Evolutionary conservation across 2,329 filamentous ascomycete genomes (phyloP), one percentile per base, ranked within the genome.

Genomic region (Teratosphaeriaceae sp.): DNA sequence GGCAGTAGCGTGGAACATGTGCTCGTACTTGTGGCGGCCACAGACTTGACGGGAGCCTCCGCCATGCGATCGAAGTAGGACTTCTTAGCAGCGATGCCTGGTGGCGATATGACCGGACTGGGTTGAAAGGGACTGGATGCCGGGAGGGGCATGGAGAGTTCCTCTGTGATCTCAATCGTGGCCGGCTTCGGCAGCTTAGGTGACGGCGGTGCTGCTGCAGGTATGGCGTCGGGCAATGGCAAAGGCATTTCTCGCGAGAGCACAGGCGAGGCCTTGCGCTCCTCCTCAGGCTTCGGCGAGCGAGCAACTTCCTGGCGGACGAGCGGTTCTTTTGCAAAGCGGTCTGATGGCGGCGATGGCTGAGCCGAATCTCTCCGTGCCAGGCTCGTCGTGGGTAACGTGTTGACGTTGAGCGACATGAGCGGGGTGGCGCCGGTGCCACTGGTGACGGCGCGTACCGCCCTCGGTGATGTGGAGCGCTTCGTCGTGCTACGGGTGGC

Each of bases 391-490:
- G 22, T 50, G 3, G 52, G 47, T 9, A 58, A 42, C 5, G 47
- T 53, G 38, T 61, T 61, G 38, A 56, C 50, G 38, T 47, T 57
- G 21, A 60, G 50, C 16, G 55, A 48, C 34, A 56, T 51, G 5
- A 61, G 48, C 11, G 57, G 54, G 1, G 54, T 57, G n/a, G 48
- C 43, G 8, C 44, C 45, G 4, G 51, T 56, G n/a, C 51, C 53
- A 26, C 50, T 52, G 7, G 52, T 55, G 13, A 56, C 53, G 18
- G 50, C 38, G 18, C 54, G 53, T 19, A 46, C 47, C 34, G 16
- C 38, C 27, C 43, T 48, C 22, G 47, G 49, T 21, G 45, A 49
- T 20, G 42, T 23, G 22, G 45, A 41, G 24, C 23, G 27, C 19
- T 42, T 37, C 13, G 50, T 48, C 2, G 37, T 22, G 23, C 47